phyloP scores from a whole-genome alignment of 768 basidiomycete genomes.

The Cyclocybe aegerita region DNA sequence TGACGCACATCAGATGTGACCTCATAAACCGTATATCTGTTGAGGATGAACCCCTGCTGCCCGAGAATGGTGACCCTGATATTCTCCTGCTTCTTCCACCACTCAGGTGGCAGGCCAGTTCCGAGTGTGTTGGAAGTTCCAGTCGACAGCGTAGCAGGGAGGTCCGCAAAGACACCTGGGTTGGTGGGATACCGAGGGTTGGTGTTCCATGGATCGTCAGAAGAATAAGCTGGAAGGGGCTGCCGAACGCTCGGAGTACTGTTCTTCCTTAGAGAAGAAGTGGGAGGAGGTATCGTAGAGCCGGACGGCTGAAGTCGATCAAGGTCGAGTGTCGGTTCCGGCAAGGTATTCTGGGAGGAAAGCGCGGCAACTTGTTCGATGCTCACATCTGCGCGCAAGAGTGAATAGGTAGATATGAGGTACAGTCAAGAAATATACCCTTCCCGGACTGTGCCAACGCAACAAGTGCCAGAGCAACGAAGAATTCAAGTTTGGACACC shows the following conservation, averaged over 20 bases:
- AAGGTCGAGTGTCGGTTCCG: conserved; percentile 71
- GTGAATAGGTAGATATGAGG: neutral
- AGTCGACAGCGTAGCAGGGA: conserved; percentile 32
- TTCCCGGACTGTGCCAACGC: conserved; percentile 82
- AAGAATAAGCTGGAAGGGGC: conserved; percentile 50
- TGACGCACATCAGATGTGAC: conserved; percentile 72
- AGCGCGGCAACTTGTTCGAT: conserved; percentile 78
- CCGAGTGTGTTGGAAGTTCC: conserved; percentile 62
- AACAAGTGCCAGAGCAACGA: conserved; percentile 84
- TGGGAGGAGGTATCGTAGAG: conserved; percentile 46
- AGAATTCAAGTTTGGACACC: conserved; percentile 89
- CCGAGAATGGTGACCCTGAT: conserved; percentile 75
- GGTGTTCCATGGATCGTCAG: conserved; percentile 70
- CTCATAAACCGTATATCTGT: conserved; percentile 84
- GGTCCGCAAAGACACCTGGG: conserved; percentile 27
- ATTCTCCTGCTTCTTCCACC: conserved; percentile 84
- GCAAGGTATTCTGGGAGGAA: conserved; percentile 76
- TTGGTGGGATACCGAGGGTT: conserved; percentile 33
- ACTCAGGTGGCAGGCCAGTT: conserved; percentile 71
- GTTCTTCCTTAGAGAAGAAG: conserved; percentile 43
- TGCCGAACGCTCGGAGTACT: conserved; percentile 37
- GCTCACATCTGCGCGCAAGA: conserved; percentile 58
- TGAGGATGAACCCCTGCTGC: conserved; percentile 90
- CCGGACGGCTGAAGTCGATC: conserved; percentile 51
- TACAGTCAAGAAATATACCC: conserved; percentile 42